These are phyloP conservation scores for Penicillium concentricum DNA, from an alignment of 2,329 filamentous ascomycete genomes.

Conservation along the genomic window DNA sequence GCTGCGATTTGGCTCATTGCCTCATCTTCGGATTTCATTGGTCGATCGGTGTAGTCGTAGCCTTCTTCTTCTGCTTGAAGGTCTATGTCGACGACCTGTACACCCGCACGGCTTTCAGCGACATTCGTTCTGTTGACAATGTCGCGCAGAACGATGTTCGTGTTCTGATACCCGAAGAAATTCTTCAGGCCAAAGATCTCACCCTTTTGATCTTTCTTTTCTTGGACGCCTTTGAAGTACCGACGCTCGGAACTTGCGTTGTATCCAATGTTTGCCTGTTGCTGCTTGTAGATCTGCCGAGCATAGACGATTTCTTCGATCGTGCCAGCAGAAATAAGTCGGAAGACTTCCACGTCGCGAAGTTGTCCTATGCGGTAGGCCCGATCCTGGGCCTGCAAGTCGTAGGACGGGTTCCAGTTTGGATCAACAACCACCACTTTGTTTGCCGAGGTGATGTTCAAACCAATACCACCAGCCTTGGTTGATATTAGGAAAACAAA, in stretches of 20 bases:
- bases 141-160: constrained; percentile 80
- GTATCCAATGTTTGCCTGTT: constrained; percentile 97
- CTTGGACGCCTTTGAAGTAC: constrained; percentile 94
- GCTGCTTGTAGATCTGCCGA: constrained; percentile 96
- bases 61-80: constrained; percentile 60
- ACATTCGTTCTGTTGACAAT: constrained; percentile 99
- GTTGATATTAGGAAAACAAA: constrained; percentile 97
- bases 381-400: constrained; percentile 92
- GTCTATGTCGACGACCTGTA: constrained; percentile 75
- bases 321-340: constrained; percentile 84
- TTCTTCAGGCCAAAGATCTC: constrained; percentile 92
- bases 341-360: constrained; percentile 91
- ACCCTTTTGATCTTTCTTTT: constrained; percentile 76
- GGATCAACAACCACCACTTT: constrained; percentile 97
- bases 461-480: constrained; percentile 84
- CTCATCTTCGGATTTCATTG: constrained; percentile 58
- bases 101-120: constrained; percentile 83
- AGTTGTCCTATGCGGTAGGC: constrained; percentile 94
- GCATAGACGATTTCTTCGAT: constrained; percentile 98
- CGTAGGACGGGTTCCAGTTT: constrained; percentile 95
- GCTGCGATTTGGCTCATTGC: constrained; percentile 72
- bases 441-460: constrained; percentile 97
- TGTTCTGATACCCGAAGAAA: constrained; percentile 76
- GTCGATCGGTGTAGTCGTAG: constrained; percentile 48
- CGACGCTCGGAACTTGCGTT: constrained; percentile 86